These are phyloP conservation scores for Cercospora sp. DNA, from an alignment of 2,329 filamentous ascomycete genomes.

Conservation along the genomic window DNA sequence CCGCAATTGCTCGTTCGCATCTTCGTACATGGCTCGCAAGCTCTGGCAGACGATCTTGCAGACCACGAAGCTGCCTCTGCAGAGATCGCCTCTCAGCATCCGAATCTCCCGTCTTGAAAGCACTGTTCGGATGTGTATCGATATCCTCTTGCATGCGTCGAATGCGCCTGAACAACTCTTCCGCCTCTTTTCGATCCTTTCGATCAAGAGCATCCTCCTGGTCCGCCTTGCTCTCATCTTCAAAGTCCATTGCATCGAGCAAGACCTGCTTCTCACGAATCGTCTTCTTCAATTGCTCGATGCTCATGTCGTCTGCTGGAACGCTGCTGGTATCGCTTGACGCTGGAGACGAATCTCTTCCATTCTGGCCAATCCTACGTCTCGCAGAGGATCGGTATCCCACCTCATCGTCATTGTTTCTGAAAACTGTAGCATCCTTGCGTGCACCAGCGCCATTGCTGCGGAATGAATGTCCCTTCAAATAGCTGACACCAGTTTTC, in stretches of 20 bases:
- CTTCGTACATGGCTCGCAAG: conserved; percentile 88
- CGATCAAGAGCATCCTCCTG: conserved; percentile 91
- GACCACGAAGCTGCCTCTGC: conserved; percentile 82
- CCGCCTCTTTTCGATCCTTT: conserved; percentile 84
- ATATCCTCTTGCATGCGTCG: conserved; percentile 92
- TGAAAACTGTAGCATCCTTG: conserved; percentile 95
- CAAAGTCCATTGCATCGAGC: conserved; percentile 93
- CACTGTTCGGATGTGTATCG: conserved; percentile 80
- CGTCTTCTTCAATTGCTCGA: conserved; percentile 89
- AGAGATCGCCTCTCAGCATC: conserved; percentile 83
- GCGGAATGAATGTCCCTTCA: conserved; percentile 92
- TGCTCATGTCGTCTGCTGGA: conserved; percentile 75
- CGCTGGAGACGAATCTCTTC: conserved; percentile 75
- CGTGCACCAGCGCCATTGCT: conserved; percentile 58
- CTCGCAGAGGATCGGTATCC: conserved; percentile 91
- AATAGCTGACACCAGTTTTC: conserved; percentile 95
- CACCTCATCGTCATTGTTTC: conserved; percentile 86
- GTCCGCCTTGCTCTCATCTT: conserved; percentile 84
- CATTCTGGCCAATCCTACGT: conserved; percentile 69
- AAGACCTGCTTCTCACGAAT: conserved; percentile 93
- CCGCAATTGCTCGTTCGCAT: conserved; percentile 88
- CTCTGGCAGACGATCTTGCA: conserved; percentile 87
- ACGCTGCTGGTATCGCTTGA: conserved; percentile 58
- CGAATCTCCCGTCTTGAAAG: conserved; percentile 70
- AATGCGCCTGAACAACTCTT: conserved; percentile 91